A percentile compares a stretch with the other conserved stretches of the same genome.
Conservation (phyloP, 345 rosid species). For the Eucalyptus sp. region DNA sequence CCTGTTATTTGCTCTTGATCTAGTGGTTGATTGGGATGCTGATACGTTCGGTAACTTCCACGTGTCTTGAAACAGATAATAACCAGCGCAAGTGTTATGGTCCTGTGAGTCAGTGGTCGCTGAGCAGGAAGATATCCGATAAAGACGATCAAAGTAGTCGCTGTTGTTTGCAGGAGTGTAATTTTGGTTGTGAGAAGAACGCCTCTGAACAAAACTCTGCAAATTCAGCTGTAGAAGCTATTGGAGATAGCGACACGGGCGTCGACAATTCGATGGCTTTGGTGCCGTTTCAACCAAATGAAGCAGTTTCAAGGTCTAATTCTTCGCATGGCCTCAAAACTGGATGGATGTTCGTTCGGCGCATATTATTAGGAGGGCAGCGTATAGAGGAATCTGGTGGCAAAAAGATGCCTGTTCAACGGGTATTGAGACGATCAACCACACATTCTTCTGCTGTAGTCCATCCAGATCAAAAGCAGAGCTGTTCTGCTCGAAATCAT, state of each 20-base stretch:
- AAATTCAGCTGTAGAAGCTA: neutral
- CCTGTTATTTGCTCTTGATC: neutral
- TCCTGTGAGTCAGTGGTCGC: neutral
- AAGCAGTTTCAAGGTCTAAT: constrained; percentile 1
- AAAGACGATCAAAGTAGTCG: neutral
- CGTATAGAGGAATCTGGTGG: constrained; percentile 22
- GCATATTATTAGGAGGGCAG: constrained; percentile 20
- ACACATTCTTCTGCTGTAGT: constrained; percentile 41
- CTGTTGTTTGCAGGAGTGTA: neutral
- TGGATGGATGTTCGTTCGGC: constrained; percentile 55
- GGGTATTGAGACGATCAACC: constrained; percentile 39
- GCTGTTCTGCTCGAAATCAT: constrained; percentile 16
- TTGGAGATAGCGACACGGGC: neutral
- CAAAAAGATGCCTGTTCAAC: constrained; percentile 32
- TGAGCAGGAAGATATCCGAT: neutral
- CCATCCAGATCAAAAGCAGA: constrained; percentile 57
- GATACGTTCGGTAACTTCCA: neutral
- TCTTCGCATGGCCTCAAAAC: constrained; percentile 13
- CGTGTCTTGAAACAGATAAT: neutral
- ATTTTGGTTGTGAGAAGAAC: neutral
- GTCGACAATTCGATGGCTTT: constrained; percentile 39
- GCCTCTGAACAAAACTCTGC: neutral
- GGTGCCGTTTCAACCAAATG: constrained; percentile 29
- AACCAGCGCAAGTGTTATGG: neutral
- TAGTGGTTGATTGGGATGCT: neutral